These are phyloP conservation scores for Trypanosoma scelopori DNA, from an alignment of 208 protist species.

Conservation along the genomic window DNA sequence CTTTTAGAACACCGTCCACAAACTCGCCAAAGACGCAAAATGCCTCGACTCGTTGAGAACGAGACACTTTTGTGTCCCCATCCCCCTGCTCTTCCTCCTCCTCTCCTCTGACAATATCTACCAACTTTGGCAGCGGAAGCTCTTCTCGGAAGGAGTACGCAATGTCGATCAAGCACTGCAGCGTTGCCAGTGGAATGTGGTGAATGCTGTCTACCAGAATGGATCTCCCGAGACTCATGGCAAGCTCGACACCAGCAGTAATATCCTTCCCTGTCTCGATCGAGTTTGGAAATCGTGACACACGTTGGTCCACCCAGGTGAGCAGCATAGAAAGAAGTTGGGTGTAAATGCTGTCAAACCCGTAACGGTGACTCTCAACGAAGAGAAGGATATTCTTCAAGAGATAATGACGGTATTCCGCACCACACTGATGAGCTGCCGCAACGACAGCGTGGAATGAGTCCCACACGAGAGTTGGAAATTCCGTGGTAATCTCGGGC, in stretches of 20 bases:
- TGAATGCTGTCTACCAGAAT: slow-evolving; percentile 33
- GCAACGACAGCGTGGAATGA: slow-evolving; percentile 83
- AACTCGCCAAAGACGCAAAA: slow-evolving; percentile 84
- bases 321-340: slow-evolving; percentile 77
- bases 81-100: not conserved
- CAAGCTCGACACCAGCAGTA: slow-evolving; percentile 77
- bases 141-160: slow-evolving; percentile 52
- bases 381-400: slow-evolving; percentile 68
- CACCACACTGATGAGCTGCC: slow-evolving; percentile 71
- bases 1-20: slow-evolving; percentile 62
- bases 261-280: slow-evolving; percentile 66
- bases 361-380: slow-evolving; percentile 34
- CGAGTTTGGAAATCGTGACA: slow-evolving; percentile 27
- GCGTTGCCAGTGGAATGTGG: slow-evolving; percentile 65
- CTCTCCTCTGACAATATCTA: slow-evolving; percentile 32
- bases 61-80: slow-evolving; percentile 25
- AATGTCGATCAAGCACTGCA: slow-evolving; percentile 84
- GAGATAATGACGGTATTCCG: slow-evolving; percentile 64
- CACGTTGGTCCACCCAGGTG: slow-evolving; percentile 65
- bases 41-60: slow-evolving; percentile 33
- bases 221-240: slow-evolving; percentile 47
- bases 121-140: slow-evolving; percentile 54
- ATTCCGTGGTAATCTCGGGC: slow-evolving; percentile 33
- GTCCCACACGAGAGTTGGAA: slow-evolving; percentile 80
- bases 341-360: slow-evolving; percentile 22